Evolutionary conservation across 169 alveolate species (phyloP).

Genomic region (Toxoplasma gondii): DNA sequence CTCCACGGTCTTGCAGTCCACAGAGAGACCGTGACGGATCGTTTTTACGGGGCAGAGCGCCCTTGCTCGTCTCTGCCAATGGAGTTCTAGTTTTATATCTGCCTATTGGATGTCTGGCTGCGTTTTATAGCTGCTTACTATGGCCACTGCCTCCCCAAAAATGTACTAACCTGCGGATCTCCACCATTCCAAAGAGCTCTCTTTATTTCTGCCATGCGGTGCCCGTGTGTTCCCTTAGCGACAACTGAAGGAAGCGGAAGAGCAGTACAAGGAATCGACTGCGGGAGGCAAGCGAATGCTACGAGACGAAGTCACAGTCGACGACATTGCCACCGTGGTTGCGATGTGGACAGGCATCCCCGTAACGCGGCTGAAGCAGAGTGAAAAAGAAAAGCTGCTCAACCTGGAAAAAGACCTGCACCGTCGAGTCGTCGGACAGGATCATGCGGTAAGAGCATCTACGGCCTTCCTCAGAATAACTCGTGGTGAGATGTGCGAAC

Average conservation of each 20-base stretch:
- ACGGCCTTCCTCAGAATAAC: neutral
- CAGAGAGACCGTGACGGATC: too few species aligned
- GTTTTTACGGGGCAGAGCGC: too few species aligned
- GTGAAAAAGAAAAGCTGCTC: constrained; percentile 85
- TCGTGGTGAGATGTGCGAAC: neutral
- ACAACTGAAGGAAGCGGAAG: constrained; percentile 62
- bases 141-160: too few species aligned
- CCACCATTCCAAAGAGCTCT: too few species aligned
- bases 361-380: constrained; percentile 78
- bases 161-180: too few species aligned
- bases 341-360: constrained; percentile 89
- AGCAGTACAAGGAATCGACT: constrained; percentile 30
- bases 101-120: too few species aligned
- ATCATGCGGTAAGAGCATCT: constrained; percentile 74
- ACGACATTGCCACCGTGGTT: constrained; percentile 85
- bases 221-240: constrained; percentile 29
- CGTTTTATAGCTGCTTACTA: too few species aligned
- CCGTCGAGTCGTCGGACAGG: constrained; percentile 76
- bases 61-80: too few species aligned
- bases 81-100: too few species aligned
- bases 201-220: neutral
- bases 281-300: constrained; percentile 59
- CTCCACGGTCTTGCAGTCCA: too few species aligned
- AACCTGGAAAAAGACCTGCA: constrained; percentile 72
- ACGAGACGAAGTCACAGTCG: constrained; percentile 86